Evolutionary conservation across 2,329 filamentous ascomycete species (phyloP), one percentile per base, ranked within the genome.

Genomic region (Aspergillus melleus): DNA sequence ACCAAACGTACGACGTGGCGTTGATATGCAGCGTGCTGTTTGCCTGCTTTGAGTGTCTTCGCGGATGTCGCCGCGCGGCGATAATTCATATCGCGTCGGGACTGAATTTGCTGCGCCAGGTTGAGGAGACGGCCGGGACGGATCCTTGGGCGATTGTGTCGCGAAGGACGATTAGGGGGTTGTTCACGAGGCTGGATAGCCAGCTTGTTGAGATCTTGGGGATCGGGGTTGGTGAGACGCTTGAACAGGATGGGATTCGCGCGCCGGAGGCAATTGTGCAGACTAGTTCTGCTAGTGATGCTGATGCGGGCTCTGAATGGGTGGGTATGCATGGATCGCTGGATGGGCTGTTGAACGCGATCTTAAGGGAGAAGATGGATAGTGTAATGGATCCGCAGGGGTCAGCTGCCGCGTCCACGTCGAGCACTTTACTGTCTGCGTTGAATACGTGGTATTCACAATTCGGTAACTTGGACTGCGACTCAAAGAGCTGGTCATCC

Each of bases 61-160:
- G 56, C 5, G 56, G 56, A 4, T 54, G 51, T 42, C 56, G 44
- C 6, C n/a, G 42, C 12, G 51, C 51, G n/a, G 56, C 56, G 4
- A 46, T 50, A n/a, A 49, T 58, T n/a, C 56, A 58, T 26, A 58
- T 58, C 12, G 32, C 29, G 26, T 58, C 56, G 1, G 51, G 56
- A 1, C 11, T 54, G 44, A 32, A 54, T 29, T 20, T 58, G 16
- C 30, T 58, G 19, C 20, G 32, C 1, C 44, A 50, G n/a, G 52
- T 20, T 0, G 26, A 29, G 36, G 14, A 42, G 36, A n/a, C 16
- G 36, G 16, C 12, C 0, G 36, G 36, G 16, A 42, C 32, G 32
- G 11, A 6, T 42, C 1, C 36, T 2, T 42, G 36, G 36, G 36
- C 1, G 4, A n/a, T 42, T 8, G 16, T 42, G 16, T n/a, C 36